Percentiles rank a stretch among this genome's conserved stretches.
These are phyloP conservation scores for Fonsecaea pugnacius DNA, from an alignment of 2,329 filamentous ascomycete genomes.

Conservation along the genomic window DNA sequence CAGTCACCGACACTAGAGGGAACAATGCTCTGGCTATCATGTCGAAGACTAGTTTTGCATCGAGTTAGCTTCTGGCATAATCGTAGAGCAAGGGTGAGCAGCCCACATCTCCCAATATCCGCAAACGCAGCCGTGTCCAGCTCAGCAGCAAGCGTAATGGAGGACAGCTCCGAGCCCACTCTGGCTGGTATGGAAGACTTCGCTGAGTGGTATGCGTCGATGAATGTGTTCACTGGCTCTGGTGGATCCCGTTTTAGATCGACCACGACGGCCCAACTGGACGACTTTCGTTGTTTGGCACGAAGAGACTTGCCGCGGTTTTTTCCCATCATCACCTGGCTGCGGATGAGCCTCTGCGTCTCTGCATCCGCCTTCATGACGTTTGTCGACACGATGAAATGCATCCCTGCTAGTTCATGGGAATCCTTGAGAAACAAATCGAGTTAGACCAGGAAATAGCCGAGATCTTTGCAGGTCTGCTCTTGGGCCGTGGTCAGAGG, in stretches of 20 bases:
- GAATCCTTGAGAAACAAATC: not conserved
- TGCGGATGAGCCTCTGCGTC: slow-evolving; percentile 28
- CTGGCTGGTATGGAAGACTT: slow-evolving; percentile 12
- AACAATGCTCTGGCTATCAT: slow-evolving; percentile 43
- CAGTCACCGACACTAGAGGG: slow-evolving; percentile 42
- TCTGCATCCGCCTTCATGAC: slow-evolving; percentile 19
- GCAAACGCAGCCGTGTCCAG: slow-evolving; percentile 39
- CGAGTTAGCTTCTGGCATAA: slow-evolving; percentile 10
- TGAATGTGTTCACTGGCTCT: slow-evolving; percentile 11
- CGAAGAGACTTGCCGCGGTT: slow-evolving; percentile 23
- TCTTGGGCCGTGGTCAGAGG: not conserved
- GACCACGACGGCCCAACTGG: not conserved
- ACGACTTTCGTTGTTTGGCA: not conserved
- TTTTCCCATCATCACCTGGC: slow-evolving; percentile 28
- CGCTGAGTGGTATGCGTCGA: slow-evolving; percentile 11
- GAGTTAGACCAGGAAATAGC: not conserved
- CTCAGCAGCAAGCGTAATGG: slow-evolving; percentile 38
- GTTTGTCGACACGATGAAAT: slow-evolving; percentile 25
- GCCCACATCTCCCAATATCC: slow-evolving; percentile 42
- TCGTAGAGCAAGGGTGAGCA: not conserved
- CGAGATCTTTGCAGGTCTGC: too few species aligned
- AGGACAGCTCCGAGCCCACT: slow-evolving; percentile 36
- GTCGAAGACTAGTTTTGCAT: slow-evolving; percentile 39
- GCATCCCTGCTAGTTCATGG: slow-evolving; percentile 12
- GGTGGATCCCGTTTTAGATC: slow-evolving; percentile 15